Percentiles rank a stretch among this genome's conserved stretches.
These are phyloP conservation scores for Corniculantispora saksenae DNA, from an alignment of 2,329 filamentous ascomycete species.

Conservation along the genomic window DNA sequence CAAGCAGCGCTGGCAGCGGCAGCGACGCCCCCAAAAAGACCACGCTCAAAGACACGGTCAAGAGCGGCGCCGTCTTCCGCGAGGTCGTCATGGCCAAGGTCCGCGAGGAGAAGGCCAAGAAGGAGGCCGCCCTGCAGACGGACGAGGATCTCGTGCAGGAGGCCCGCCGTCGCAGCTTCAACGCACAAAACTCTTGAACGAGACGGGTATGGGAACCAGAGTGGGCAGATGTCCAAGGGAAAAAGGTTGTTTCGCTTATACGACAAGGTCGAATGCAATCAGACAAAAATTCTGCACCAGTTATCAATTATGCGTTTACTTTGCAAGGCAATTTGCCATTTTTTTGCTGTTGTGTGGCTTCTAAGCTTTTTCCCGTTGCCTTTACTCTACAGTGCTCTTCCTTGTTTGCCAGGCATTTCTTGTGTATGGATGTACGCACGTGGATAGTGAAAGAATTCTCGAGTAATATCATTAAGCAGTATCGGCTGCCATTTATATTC, in stretches of 20 bases:
- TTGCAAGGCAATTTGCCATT: background rate
- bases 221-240: background rate
- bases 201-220: background rate
- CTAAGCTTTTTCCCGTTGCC: too few species aligned
- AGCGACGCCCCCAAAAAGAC: slow-evolving; percentile 35
- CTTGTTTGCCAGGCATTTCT: background rate
- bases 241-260: background rate
- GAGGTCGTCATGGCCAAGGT: slow-evolving; percentile 95
- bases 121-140: slow-evolving; percentile 73
- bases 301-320: background rate
- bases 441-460: background rate
- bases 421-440: background rate
- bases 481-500: background rate
- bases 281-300: background rate
- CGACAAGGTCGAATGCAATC: background rate
- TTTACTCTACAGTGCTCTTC: background rate
- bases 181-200: slow-evolving; percentile 20
- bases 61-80: slow-evolving; percentile 73
- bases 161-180: slow-evolving; percentile 39
- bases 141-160: slow-evolving; percentile 59
- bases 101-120: slow-evolving; percentile 61
- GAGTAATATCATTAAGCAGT: background rate
- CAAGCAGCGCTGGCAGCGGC: slow-evolving; percentile 18
- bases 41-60: slow-evolving; percentile 44
- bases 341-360: background rate